Conservation (phyloP, 306 rosid species). For the Phaseolus lunatus region DNA sequence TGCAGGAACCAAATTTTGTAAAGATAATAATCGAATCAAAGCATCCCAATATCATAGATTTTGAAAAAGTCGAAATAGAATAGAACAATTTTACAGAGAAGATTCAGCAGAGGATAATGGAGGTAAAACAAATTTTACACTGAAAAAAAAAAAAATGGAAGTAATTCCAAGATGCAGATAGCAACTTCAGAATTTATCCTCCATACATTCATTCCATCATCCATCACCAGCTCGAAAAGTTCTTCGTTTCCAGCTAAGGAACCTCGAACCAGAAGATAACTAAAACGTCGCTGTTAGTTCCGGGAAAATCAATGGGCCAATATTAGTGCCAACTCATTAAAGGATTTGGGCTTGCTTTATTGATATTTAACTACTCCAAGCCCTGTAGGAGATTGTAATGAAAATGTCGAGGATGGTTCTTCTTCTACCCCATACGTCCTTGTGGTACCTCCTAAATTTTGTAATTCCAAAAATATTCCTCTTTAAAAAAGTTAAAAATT, state of each 20-base stretch:
- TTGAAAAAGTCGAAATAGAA: not conserved
- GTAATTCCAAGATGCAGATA: not conserved
- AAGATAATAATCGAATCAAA: not conserved
- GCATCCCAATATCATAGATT: not conserved
- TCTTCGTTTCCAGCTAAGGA: not conserved
- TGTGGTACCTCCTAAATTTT: no score
- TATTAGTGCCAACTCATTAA: not conserved
- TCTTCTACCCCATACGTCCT: no score
- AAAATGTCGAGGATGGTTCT: no score
- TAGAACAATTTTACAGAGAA: not conserved
- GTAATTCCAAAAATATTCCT: no score
- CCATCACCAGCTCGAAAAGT: not conserved
- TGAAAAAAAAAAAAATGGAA: not conserved
- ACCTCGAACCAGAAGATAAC: not conserved
- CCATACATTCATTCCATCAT: not conserved
- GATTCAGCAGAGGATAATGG: not conserved
- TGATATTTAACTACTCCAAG: not conserved
- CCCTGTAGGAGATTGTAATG: no score
- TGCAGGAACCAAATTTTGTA: not conserved
- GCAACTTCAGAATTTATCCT: not conserved
- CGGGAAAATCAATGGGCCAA: not conserved
- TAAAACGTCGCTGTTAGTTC: not conserved
- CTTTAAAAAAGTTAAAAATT: no score
- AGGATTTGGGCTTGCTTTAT: not conserved
- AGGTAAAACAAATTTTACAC: no score